Conservation (phyloP, 306 rosid genomes). For the Sesbania bispinosa region DNA sequence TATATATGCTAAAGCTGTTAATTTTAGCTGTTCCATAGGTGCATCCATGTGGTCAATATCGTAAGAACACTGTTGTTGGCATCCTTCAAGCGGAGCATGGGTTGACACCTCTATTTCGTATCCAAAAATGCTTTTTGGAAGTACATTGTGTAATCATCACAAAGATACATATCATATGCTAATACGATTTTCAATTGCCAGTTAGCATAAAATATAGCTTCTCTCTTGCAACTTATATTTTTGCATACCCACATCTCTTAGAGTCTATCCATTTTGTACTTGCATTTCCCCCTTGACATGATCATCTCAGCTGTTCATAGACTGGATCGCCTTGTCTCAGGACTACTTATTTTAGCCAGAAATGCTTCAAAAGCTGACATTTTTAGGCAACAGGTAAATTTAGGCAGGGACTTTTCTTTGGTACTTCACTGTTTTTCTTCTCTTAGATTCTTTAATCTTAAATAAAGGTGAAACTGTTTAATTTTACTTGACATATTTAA, state of each 20-base stretch:
- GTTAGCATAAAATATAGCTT: background rate
- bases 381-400: conserved; percentile 80
- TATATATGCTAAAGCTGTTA: conserved; percentile 29
- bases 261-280: conserved; percentile 7
- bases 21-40: conserved; percentile 57
- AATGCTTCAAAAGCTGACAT: conserved; percentile 76
- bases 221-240: background rate
- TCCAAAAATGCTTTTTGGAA: conserved; percentile 39
- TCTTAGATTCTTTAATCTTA: background rate
- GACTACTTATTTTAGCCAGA: conserved; percentile 95
- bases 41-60: conserved; percentile 98
- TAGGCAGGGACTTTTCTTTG: conserved; percentile 1
- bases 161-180: background rate
- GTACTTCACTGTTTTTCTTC: conserved; percentile 1
- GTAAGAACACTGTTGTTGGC: conserved; percentile 93
- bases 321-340: conserved; percentile 91
- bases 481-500: background rate
- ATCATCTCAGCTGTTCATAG: conserved; percentile 76
- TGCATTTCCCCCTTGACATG: conserved; percentile 57
- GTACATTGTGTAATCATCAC: background rate
- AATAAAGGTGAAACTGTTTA: background rate
- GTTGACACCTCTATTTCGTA: conserved; percentile 89
- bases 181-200: background rate
- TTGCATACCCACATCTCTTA: background rate
- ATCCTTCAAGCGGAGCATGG: conserved; percentile 91